These are phyloP conservation scores for Penicillium silybi DNA, from an alignment of 495 filamentous ascomycete genomes.

Conservation along the genomic window DNA sequence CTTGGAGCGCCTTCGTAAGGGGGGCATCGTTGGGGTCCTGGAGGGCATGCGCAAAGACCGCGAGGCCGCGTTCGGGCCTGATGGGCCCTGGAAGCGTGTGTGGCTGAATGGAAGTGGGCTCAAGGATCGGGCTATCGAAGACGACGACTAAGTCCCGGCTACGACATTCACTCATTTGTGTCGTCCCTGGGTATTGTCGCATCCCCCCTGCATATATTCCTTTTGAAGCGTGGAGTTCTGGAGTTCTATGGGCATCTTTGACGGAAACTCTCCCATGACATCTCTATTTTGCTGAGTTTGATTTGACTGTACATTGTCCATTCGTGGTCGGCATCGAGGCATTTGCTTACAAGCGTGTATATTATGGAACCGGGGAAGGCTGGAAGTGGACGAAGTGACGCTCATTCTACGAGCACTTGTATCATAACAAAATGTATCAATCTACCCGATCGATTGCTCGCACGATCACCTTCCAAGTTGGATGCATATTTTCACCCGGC, in stretches of 20 bases:
- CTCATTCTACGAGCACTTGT: not conserved
- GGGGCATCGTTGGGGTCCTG: conserved; percentile 78
- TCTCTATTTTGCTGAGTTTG: not conserved
- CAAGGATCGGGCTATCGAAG: conserved; percentile 23
- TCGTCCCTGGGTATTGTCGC: not conserved
- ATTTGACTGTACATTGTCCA: not conserved
- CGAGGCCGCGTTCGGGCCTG: conserved; percentile 42
- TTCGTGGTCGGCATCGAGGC: not conserved
- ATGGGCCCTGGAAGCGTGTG: conserved; percentile 47
- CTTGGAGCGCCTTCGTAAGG: conserved; percentile 74
- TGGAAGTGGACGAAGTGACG: not conserved
- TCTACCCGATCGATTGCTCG: not conserved
- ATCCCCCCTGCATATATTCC: not conserved
- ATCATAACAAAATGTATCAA: not conserved
- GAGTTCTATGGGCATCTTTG: not conserved
- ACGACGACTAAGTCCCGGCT: conserved; percentile 25
- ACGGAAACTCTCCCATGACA: not conserved
- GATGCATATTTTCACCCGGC: not conserved
- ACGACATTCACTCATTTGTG: conserved; percentile 9
- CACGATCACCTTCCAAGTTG: not conserved
- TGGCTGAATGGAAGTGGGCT: conserved; percentile 38
- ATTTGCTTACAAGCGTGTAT: not conserved
- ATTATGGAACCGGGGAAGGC: not conserved
- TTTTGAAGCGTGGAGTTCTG: not conserved
- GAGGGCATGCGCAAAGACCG: conserved; percentile 78